Base-by-base conservation (phyloP, 306 rosid genomes). In the Medicago arabica region DNA sequence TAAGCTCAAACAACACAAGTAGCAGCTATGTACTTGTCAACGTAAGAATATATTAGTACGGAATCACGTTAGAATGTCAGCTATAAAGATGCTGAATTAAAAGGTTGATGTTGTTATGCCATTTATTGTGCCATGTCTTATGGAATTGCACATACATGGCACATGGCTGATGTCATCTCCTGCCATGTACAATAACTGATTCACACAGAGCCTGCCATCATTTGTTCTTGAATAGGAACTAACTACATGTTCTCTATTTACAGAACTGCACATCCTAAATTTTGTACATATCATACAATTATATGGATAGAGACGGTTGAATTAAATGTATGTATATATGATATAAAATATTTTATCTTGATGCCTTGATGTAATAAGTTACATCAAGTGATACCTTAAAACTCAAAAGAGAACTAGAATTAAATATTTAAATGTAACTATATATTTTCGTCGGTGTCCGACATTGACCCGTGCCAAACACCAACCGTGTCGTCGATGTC, bases 111-210 rank as follows among this genome's bases (percentile, higher is more conserved):
- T 19, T 57, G 34, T 19, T 57, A 75, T 28, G 87, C 79, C 89
- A 62, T 36, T 38, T 75, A 71, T 55, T 77, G 54, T 75, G 89
- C 75, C 92, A 78, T 82, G 83, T 71, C 79, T 82, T 19, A 3
- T 41, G 92, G 84, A 80, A 60, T 40, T 49, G 61, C 62, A 64
- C 79, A 58, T 69, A 31, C 41, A 60, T 74, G 71, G 75, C 88
- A 82, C 87, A 78, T 88, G 92, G 86, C 66, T 84, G 58, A 68
- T 82, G 84, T 17, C 66, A 81, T 67, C 28, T 64, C 49, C 67
- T 14, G 5, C 72, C 70, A 58, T 46, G 61, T 50, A 36, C 71
- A 67, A 53, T 64, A 67, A 67, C 63, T 21, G 36, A 1, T 18
- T 57, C 34, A 21, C 36, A 57, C 62, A 55, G 0, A 57, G 34